Evolutionary conservation across 2,329 filamentous ascomycete species (phyloP), one percentile per base, ranked within the genome.

Genomic region (Neofusicoccum parvum): DNA sequence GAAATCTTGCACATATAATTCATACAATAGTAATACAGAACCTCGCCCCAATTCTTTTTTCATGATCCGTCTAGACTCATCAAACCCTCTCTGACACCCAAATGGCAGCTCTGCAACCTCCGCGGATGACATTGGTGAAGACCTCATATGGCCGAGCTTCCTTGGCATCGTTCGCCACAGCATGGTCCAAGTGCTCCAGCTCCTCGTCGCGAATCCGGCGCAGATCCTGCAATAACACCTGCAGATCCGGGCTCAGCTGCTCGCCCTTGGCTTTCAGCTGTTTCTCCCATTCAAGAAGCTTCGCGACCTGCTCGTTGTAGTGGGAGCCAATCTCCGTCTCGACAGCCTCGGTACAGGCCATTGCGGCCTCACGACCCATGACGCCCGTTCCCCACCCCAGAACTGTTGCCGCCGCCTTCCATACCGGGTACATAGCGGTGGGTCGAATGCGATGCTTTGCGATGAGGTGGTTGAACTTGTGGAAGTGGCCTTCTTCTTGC

Each of bases 261-360:
- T 96, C 92, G 0, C 94, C 94, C 56, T 89, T 85, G 9, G 82
- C 83, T 79, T 94, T 87, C 83, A 93, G 92, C 69, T 89, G 86
- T 7, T 86, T 83, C 65, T 92, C 86, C 90, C 96, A 97, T 68
- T 90, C 89, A 45, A 98, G 78, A 71, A 99, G 80, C 62, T 87
- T 86, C 32, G 92, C 83, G 48, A 99, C 92, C 80, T 99, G 95
- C 69, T 88, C 88, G 76, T 98, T 98, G 78, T 99, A 99, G 80
- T 99, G 95, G 34, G 88, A 88, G 2, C 95, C 95, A 68, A 99
- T 99, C 82, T 98, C 95, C 6, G 94, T 99, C 83, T 99, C 95
- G 1, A 99, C 94, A 1, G 95, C 95, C 80, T 99, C 95, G 0
- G 95, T 98, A 76, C 95, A 99, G 12, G 95, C 95, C 95, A 99